Evolutionary conservation across 2,329 filamentous ascomycete genomes (phyloP).

Genomic region (Aspergillus transmontanensis): DNA sequence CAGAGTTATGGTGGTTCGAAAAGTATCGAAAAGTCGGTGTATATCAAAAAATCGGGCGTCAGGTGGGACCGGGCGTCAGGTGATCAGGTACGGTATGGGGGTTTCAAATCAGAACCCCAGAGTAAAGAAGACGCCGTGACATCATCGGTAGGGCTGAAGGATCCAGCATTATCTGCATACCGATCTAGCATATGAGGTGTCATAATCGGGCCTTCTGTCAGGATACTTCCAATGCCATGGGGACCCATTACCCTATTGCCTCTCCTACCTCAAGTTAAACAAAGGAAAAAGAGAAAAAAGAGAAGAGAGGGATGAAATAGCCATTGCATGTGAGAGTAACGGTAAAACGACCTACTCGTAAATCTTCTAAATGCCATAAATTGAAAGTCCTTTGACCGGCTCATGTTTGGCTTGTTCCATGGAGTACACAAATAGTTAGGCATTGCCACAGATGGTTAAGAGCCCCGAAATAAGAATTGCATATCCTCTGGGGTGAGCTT

Average conservation of each 20-base stretch:
- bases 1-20: too few relatives aligned
- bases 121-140: neutral
- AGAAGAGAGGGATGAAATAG: neutral
- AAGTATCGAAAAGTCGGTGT: too few relatives aligned
- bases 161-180: neutral
- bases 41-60: too few relatives aligned
- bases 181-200: neutral
- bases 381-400: neutral
- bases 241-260: too few relatives aligned
- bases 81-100: too few relatives aligned
- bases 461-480: constrained; percentile 90
- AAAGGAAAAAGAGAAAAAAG: neutral
- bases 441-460: neutral
- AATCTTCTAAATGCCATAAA: neutral
- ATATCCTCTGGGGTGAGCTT: constrained; percentile 88
- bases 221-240: neutral
- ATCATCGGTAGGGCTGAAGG: neutral
- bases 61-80: too few relatives aligned
- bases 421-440: neutral
- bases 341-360: neutral
- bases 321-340: neutral
- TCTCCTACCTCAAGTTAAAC: neutral
- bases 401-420: neutral
- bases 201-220: neutral
- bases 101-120: neutral